Evolutionary conservation across 495 filamentous ascomycete species (phyloP).

Genomic region (Aspergillus cavernicola): DNA sequence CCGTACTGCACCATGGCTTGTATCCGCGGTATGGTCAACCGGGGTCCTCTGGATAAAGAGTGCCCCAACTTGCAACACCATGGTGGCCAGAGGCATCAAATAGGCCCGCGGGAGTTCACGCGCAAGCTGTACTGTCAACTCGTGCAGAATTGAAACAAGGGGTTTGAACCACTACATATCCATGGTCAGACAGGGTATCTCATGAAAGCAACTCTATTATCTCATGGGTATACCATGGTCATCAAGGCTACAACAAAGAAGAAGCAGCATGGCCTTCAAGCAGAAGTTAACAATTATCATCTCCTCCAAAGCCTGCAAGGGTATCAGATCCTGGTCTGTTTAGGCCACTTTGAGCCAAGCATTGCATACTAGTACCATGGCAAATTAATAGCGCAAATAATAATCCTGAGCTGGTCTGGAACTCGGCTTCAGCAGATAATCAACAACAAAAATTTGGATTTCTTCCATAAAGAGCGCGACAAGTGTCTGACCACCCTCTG

Average conservation of each 20-base stretch:
- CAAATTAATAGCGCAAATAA: constrained; percentile 24
- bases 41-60: constrained; percentile 22
- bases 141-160: constrained; percentile 15
- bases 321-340: constrained; percentile 22
- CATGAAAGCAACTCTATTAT: constrained; percentile 27
- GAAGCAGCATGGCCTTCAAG: constrained; percentile 22
- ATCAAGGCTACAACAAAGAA: constrained; percentile 27
- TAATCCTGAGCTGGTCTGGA: constrained; percentile 26
- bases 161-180: constrained; percentile 26
- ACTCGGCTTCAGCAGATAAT: constrained; percentile 20
- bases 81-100: constrained; percentile 11
- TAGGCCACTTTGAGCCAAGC: constrained; percentile 19
- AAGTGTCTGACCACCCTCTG: constrained; percentile 15
- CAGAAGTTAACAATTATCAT: constrained; percentile 25
- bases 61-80: constrained; percentile 25
- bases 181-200: constrained; percentile 27
- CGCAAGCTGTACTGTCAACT: constrained; percentile 26
- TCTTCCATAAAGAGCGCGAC: constrained; percentile 19
- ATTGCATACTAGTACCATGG: constrained; percentile 27
- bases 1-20: constrained; percentile 27
- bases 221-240: constrained; percentile 26
- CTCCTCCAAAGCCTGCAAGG: constrained; percentile 20
- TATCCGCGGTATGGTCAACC: constrained; percentile 23
- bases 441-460: constrained; percentile 18
- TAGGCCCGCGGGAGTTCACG: constrained; percentile 20